Conservation (phyloP, 2,329 filamentous ascomycete genomes). For the Talaromyces sp. region DNA sequence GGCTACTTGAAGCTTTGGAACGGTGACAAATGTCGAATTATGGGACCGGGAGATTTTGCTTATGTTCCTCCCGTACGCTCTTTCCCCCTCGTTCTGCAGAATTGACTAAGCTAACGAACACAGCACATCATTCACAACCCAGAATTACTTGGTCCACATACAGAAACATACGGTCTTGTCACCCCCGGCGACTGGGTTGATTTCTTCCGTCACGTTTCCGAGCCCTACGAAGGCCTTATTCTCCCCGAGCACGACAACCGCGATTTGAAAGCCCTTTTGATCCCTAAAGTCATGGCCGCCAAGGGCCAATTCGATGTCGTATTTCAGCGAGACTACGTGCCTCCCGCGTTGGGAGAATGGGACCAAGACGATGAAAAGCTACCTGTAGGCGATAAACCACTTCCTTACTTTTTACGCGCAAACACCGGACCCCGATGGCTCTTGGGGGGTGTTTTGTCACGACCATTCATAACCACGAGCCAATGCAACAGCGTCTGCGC, state of each 20-base stretch:
- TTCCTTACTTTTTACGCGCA: conserved; percentile 52
- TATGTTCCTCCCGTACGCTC: not conserved
- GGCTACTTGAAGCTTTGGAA: conserved; percentile 57
- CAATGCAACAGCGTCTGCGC: conserved; percentile 51
- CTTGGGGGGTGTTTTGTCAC: conserved; percentile 45
- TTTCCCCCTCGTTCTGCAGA: not conserved
- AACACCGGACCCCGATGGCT: conserved; percentile 50
- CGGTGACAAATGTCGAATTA: conserved; percentile 48
- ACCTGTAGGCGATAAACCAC: conserved; percentile 35
- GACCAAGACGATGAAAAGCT: conserved; percentile 13
- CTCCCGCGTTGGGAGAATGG: conserved; percentile 10
- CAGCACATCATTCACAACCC: conserved; percentile 52
- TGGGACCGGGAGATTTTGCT: not conserved
- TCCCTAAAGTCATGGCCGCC: conserved; percentile 56
- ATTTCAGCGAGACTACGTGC: conserved; percentile 48
- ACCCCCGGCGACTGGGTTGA: conserved; percentile 59
- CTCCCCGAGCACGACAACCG: conserved; percentile 54
- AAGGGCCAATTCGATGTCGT: conserved; percentile 56
- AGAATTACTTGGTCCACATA: conserved; percentile 53
- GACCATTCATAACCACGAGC: conserved; percentile 49
- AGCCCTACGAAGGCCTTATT: conserved; percentile 50
- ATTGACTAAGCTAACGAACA: conserved; percentile 31
- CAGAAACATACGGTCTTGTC: conserved; percentile 54
- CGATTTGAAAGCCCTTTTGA: conserved; percentile 49
- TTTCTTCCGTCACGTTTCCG: conserved; percentile 58